phyloP scores from a whole-genome alignment of 192 early-diverging fungal species.

The Chytriomyces sp. region DNA sequence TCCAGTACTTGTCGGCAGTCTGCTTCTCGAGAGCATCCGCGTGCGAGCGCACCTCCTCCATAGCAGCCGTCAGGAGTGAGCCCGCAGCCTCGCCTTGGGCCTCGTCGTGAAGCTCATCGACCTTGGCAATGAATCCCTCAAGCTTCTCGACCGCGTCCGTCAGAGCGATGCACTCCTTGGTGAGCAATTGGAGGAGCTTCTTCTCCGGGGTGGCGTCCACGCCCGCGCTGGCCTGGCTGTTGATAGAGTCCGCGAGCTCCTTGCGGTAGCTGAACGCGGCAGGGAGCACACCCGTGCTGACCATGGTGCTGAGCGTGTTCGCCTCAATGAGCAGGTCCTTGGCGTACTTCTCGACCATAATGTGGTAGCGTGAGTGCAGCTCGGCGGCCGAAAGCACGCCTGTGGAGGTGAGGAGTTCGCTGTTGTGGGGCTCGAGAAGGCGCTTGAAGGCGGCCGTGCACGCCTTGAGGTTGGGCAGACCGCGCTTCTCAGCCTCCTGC shows the following conservation, averaged over 20 bases:
- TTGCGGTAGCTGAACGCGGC: constrained; percentile 86
- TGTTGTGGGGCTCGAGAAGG: constrained; percentile 69
- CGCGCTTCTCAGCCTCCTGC: constrained; percentile 88
- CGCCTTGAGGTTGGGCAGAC: constrained; percentile 91
- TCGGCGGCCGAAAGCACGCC: constrained; percentile 86
- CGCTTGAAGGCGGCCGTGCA: constrained; percentile 88
- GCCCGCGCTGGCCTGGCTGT: constrained; percentile 59
- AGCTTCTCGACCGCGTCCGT: constrained; percentile 61
- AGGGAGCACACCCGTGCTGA: constrained; percentile 84
- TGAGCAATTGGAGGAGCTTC: constrained; percentile 65
- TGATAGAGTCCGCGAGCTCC: constrained; percentile 76
- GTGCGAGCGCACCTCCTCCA: constrained; percentile 69
- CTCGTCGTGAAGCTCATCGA: constrained; percentile 59
- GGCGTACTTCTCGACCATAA: constrained; percentile 94
- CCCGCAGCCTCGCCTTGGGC: constrained; percentile 68
- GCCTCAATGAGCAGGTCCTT: constrained; percentile 96
- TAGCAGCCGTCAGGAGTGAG: constrained; percentile 62
- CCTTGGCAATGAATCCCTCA: constrained; percentile 53
- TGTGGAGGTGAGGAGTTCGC: constrained; percentile 71
- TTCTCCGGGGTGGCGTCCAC: constrained; percentile 69
- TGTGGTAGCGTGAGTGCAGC: constrained; percentile 90
- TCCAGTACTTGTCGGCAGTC: constrained; percentile 92
- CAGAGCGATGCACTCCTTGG: constrained; percentile 61
- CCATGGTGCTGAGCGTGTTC: constrained; percentile 79
- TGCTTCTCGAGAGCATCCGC: constrained; percentile 77